Evolutionary conservation across 176 grass and related monocot genomes (phyloP).

Genomic region (Oryza australiensis): DNA sequence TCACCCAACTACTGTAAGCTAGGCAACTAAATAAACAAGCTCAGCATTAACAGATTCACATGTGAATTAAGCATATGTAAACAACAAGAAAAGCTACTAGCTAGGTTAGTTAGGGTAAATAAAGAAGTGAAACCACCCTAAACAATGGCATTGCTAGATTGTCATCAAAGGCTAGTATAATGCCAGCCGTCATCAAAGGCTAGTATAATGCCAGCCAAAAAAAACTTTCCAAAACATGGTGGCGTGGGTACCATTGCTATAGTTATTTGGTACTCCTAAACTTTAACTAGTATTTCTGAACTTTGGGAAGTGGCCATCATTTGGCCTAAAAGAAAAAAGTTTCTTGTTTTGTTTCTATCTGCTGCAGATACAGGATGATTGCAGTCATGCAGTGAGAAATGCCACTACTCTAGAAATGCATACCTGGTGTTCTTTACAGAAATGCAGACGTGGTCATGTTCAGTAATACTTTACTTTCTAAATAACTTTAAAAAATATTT

Average conservation of each 20-base stretch:
- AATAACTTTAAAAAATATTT: too few species aligned
- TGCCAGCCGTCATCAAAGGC: too few species aligned
- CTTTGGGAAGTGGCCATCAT: slow-evolving; percentile 14
- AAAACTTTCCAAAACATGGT: slow-evolving; percentile 8
- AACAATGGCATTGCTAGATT: background rate
- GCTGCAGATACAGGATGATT: background rate
- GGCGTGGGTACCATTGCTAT: background rate
- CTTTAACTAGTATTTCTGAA: slow-evolving; percentile 5
- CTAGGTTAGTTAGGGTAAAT: background rate
- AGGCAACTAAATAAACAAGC: too few species aligned
- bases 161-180: background rate
- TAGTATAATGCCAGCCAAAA: too few species aligned
- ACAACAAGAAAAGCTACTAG: background rate
- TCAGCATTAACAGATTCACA: background rate
- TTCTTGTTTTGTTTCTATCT: background rate
- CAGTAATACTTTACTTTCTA: too few species aligned
- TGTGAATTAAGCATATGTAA: background rate
- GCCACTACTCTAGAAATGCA: background rate
- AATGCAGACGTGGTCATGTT: too few species aligned
- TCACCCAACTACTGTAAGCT: background rate
- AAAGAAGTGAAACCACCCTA: background rate
- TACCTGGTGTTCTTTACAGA: too few species aligned
- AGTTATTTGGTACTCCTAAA: background rate
- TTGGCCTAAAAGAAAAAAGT: background rate
- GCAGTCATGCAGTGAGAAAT: background rate